Evolutionary conservation across 2,329 filamentous ascomycete genomes (phyloP), one percentile per base, ranked within the genome.

Genomic region (Aspergillus sp.): DNA sequence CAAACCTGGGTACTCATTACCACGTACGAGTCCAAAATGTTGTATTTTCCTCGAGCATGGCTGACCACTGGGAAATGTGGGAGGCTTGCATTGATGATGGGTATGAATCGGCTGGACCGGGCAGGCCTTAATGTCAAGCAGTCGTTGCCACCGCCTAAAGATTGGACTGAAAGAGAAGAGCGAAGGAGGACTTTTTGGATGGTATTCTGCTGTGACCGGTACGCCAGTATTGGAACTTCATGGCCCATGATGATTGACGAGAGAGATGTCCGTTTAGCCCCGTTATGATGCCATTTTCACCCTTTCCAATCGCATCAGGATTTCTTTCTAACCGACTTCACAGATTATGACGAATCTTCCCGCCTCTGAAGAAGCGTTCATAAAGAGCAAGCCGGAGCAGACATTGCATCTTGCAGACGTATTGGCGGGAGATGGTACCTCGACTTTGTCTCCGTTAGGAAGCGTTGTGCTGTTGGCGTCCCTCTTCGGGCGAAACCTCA

Each of bases 201-300:
- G 81, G 81, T 86, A 3, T 97, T 95, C 61, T 88, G 85, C 57
- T 74, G 89, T 52, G 93, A 97, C 61, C 81, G 93, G 44, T 97
- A 95, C 68, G 87, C 89, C 4, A 96, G 89, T 59, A 93, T 96
- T 47, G 93, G 93, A 32, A 97, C 93, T 2, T 93, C 93, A 5
- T 97, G 93, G 93, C 93, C 93, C 1, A 91, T 97, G 86, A 82
- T 80, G 0, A 80, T 97, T 46, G 91, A 97, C 54, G 93, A 98
- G 69, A 80, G 79, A 62, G 93, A 98, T 64, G 79, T 82, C 58
- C 67, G 75, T 61, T 26, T 33, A 28, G 12, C 44, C 41, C 29
- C 19, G 19, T 19, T 19, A 19, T 19, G 19, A 19, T 19, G 19
- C 19, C 19, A 19, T 19, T 19, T 10, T 33, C 28, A 29, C 29